A percentile compares a stretch with the other conserved stretches of the same genome.
These are phyloP conservation scores for Populus alba DNA, from an alignment of 345 rosid genomes.

Conservation along the genomic window DNA sequence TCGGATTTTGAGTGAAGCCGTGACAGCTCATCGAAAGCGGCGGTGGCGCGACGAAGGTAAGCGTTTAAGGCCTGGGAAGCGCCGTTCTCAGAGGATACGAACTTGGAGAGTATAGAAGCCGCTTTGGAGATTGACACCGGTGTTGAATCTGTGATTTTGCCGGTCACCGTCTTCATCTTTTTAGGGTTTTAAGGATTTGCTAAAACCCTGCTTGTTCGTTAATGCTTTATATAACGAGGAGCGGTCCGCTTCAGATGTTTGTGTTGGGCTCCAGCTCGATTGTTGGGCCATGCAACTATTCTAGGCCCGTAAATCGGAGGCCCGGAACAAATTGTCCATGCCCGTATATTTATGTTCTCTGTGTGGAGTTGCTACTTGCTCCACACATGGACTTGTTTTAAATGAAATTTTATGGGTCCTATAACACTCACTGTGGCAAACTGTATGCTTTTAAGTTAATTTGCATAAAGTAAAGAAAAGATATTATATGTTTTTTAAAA, in stretches of 20 bases:
- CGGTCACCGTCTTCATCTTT: conserved; percentile 3
- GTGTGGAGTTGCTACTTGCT: too few relatives aligned
- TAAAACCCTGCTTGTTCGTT: neutral
- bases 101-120: conserved; percentile 1
- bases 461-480: too few relatives aligned
- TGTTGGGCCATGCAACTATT: neutral
- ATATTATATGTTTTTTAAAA: too few relatives aligned
- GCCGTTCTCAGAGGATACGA: neutral
- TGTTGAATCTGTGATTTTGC: neutral
- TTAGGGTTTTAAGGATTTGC: neutral
- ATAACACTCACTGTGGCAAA: too few relatives aligned
- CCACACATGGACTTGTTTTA: too few relatives aligned
- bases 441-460: too few relatives aligned
- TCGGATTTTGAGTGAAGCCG: neutral
- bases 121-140: conserved; percentile 2
- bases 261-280: neutral
- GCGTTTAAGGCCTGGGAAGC: conserved; percentile 3
- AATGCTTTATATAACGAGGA: neutral
- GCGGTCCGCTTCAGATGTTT: neutral
- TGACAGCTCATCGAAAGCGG: conserved; percentile 1
- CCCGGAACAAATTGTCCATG: neutral
- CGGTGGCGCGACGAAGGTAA: conserved; percentile 1
- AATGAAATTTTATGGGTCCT: too few relatives aligned
- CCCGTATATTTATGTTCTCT: too few relatives aligned
- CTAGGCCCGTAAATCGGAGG: neutral